Conservation (phyloP, 495 filamentous ascomycete genomes). For the Astrothelium macrocarpum region DNA sequence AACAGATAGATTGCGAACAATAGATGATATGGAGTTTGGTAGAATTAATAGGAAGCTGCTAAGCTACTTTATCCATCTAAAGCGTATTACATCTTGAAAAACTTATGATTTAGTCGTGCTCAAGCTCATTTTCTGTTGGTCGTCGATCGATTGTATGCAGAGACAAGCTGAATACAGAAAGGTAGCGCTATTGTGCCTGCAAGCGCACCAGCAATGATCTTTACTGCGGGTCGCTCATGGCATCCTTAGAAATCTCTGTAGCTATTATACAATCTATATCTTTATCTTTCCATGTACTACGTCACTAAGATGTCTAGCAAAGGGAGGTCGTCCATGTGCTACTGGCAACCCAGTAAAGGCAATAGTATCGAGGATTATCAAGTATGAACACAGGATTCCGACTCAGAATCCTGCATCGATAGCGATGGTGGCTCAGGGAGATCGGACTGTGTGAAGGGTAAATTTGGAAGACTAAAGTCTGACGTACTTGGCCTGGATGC, state of each 20-base stretch:
- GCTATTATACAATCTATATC: no score
- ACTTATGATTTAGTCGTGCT: not conserved
- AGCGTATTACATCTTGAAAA: not conserved
- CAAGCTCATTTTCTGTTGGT: not conserved
- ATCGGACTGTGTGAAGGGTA: not conserved
- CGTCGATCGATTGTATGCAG: not conserved
- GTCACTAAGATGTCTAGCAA: no score
- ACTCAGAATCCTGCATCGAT: not conserved
- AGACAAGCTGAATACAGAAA: not conserved
- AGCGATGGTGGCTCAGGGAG: not conserved
- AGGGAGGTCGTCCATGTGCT: no score
- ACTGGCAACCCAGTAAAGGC: no score
- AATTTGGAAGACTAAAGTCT: not conserved
- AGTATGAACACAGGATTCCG: not conserved
- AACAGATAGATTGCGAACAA: no score
- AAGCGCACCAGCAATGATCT: no score
- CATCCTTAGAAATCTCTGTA: no score
- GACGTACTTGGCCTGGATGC: not conserved
- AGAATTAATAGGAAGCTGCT: not conserved
- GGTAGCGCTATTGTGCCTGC: no score
- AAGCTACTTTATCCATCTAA: not conserved
- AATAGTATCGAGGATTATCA: no score
- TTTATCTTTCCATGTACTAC: no score
- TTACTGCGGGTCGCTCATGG: no score
- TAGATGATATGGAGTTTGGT: no score